phyloP scores from a whole-genome alignment of 768 basidiomycete genomes.

The Macrocybe gigantea region DNA sequence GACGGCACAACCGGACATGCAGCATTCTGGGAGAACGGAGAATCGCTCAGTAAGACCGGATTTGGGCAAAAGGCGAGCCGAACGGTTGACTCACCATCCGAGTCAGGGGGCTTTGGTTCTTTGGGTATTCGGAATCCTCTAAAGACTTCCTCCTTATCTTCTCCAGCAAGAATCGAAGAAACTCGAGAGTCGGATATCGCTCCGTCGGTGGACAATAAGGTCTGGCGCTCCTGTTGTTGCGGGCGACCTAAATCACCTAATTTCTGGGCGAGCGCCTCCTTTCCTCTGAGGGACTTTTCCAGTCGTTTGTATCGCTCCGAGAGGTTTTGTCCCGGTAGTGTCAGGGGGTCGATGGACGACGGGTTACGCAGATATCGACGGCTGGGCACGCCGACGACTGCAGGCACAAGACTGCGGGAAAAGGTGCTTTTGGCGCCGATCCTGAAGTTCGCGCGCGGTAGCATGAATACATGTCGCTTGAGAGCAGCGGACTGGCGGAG shows the following conservation, averaged over 20 bases:
- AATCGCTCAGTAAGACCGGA: background rate
- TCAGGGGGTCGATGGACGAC: too few species aligned
- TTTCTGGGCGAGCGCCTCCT: constrained; percentile 27
- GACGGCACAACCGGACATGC: constrained; percentile 92
- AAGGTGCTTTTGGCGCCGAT: too few species aligned
- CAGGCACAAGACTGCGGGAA: too few species aligned
- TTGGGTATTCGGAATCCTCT: constrained; percentile 55
- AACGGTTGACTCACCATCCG: constrained; percentile 49
- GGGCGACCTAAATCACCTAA: constrained; percentile 15
- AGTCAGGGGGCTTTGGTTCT: constrained; percentile 53
- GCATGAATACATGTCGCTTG: too few species aligned
- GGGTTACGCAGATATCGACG: too few species aligned
- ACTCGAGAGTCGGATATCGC: background rate
- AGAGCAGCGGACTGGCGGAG: too few species aligned
- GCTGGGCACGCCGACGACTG: too few species aligned
- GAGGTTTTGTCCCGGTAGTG: constrained; percentile 51
- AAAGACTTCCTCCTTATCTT: constrained; percentile 27
- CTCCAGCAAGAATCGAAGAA: background rate
- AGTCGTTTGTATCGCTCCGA: constrained; percentile 50
- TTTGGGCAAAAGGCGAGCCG: background rate
- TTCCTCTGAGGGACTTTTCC: constrained; percentile 46
- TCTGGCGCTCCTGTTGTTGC: too few species aligned
- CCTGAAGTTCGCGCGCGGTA: too few species aligned
- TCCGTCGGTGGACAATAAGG: background rate
- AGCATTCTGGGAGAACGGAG: constrained; percentile 57